Evolutionary conservation across 129 eudicot genomes (phyloP), one percentile per base, ranked within the genome.

Genomic region (Smallanthus sonchifolius): DNA sequence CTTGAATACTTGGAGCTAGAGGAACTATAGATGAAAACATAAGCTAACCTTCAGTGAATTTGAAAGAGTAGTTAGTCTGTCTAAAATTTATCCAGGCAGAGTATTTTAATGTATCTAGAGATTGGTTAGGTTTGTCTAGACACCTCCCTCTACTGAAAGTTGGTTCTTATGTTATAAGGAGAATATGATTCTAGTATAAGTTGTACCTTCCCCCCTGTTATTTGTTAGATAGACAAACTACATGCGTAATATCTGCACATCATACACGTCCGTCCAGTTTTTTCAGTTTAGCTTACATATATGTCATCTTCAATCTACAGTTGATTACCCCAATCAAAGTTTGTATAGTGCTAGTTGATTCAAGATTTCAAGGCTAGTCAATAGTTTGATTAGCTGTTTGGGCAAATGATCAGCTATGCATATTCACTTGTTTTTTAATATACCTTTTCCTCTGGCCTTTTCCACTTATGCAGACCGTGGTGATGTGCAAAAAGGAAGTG

Each of bases 401-500:
- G 17, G 62, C 32, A 67, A 67, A 36, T 73, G 60, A 14, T 17
- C 43, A 44, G 28, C 19, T 83, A 24, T 60, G 47, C 32, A 20
- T 11, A 20, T 51, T 45, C 32, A 20, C 10, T 42, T 36, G 49
- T 66, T 7, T 39, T 36, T 9, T 13, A 38, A 47, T 15, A 59
- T 45, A 8, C 7, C 5, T 14, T 62, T 38, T 15, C 32, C 39
- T 51, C 44, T 73, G 65, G 28, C 16, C 10, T 82, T 45, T 56
- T 30, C n/a, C 17, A 20, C 60, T 3, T 14, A 34, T 84, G 81
- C 92, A 92, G 98, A 92, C 74, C 96, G 98, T 6, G 90, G 96
- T 59, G 98, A 92, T 81, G 91, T 92, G 75, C 96, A 84, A 67
- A 89, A 92, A 79, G 95, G 96, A 71, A 92, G 95, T 75, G 93